Percentiles rank a stretch among this genome's conserved stretches.
phyloP scores from a whole-genome alignment of 805 yeast genomes.

The Torulaspora indica region DNA sequence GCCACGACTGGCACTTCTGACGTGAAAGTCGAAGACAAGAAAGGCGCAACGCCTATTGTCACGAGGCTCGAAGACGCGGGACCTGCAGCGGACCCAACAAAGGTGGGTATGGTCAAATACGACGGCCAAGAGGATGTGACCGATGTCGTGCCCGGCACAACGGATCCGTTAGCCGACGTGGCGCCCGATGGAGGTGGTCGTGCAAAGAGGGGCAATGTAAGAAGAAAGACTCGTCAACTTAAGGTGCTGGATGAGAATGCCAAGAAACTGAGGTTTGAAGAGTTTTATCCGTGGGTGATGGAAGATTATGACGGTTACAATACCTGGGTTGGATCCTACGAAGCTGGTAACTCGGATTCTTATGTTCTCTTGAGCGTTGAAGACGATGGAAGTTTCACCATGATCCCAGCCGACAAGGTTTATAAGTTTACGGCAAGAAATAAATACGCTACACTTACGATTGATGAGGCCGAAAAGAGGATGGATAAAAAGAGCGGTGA shows the following conservation, averaged over 20 bases:
- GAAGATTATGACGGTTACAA: slow-evolving; percentile 94
- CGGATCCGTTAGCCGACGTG: slow-evolving; percentile 52
- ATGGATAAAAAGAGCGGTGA: slow-evolving; percentile 70
- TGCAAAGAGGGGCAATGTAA: slow-evolving; percentile 51
- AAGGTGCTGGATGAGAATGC: slow-evolving; percentile 77
- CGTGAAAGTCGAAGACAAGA: slow-evolving; percentile 10
- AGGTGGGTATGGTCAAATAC: slow-evolving; percentile 41
- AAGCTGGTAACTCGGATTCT: slow-evolving; percentile 81
- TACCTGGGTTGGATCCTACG: slow-evolving; percentile 94
- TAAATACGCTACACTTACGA: slow-evolving; percentile 85
- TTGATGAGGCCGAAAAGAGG: slow-evolving; percentile 94
- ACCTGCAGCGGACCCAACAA: slow-evolving; percentile 35
- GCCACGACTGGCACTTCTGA: slow-evolving; percentile 2
- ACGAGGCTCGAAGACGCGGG: slow-evolving; percentile 39
- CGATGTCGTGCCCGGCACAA: slow-evolving; percentile 36
- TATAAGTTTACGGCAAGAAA: slow-evolving; percentile 91
- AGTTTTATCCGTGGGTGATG: slow-evolving; percentile 95
- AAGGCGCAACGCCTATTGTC: slow-evolving; percentile 15
- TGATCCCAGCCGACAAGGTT: slow-evolving; percentile 93
- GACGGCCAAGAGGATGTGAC: slow-evolving; percentile 40
- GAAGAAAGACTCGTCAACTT: slow-evolving; percentile 80
- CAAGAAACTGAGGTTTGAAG: slow-evolving; percentile 84
- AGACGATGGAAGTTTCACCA: slow-evolving; percentile 72
- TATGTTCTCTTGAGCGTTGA: slow-evolving; percentile 82
- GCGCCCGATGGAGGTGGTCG: slow-evolving; percentile 93